A percentile compares a stretch with the other conserved stretches of the same genome.
phyloP scores from a whole-genome alignment of 2,329 filamentous ascomycete species.

The Hypoxylon sp. region DNA sequence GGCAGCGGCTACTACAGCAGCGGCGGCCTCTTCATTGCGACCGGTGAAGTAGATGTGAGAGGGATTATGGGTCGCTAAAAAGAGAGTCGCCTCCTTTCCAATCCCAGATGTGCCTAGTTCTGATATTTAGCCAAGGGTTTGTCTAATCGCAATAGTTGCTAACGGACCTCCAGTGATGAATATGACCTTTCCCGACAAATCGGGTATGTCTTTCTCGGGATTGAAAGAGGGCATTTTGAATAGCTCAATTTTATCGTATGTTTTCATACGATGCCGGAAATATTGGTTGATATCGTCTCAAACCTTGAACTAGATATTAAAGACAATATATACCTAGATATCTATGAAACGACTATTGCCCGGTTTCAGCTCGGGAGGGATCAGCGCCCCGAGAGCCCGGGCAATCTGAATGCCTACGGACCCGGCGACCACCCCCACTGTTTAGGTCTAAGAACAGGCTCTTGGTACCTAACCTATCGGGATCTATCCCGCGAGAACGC shows the following conservation, averaged over 20 bases:
- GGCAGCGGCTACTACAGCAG: background rate
- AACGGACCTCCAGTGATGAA: background rate
- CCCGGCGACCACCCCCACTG: background rate
- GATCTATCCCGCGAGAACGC: no score
- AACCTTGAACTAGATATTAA: background rate
- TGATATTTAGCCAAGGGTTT: background rate
- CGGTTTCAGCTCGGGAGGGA: slow-evolving; percentile 3
- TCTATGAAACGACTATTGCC: background rate
- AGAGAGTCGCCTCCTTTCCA: background rate
- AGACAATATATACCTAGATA: background rate
- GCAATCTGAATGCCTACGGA: background rate
- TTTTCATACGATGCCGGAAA: background rate
- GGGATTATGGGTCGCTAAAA: background rate
- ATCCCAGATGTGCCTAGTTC: background rate
- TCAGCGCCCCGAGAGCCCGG: slow-evolving; percentile 10
- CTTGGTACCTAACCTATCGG: background rate
- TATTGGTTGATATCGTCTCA: background rate
- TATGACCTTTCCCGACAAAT: background rate
- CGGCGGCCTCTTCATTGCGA: background rate
- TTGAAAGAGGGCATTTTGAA: background rate
- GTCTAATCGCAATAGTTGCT: background rate
- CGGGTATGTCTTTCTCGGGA: background rate
- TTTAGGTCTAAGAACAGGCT: background rate
- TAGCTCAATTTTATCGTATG: background rate
- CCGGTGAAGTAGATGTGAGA: background rate